phyloP scores from a whole-genome alignment of 176 grass and related monocot species.

The Secale cereale region DNA sequence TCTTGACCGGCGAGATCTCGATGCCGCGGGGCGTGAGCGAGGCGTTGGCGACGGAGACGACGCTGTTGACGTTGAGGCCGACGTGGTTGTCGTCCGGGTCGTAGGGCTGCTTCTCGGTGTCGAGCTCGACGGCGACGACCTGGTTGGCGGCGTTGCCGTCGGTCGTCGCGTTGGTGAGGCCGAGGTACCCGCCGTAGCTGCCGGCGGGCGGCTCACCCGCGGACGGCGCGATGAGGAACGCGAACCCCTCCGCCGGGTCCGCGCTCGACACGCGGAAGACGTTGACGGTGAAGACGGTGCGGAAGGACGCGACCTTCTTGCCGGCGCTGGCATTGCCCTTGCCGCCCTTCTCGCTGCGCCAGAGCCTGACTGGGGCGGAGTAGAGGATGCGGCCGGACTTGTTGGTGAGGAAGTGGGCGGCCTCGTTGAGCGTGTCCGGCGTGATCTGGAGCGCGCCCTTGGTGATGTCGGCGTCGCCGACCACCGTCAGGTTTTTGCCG shows the following conservation, averaged over 20 bases:
- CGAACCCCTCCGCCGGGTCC: slow-evolving; percentile 65
- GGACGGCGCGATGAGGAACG: slow-evolving; percentile 59
- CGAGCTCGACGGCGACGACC: slow-evolving; percentile 84
- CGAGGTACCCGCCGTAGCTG: slow-evolving; percentile 53
- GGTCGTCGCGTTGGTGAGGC: slow-evolving; percentile 55
- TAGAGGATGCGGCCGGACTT: slow-evolving; percentile 70
- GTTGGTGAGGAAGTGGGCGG: slow-evolving; percentile 34
- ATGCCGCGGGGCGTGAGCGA: slow-evolving; percentile 43
- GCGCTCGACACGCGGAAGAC: slow-evolving; percentile 22
- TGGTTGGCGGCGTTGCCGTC: slow-evolving; percentile 51
- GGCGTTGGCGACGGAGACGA: slow-evolving; percentile 44
- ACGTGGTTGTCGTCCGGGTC: slow-evolving; percentile 87
- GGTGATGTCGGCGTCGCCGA: slow-evolving; percentile 33
- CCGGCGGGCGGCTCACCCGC: slow-evolving; percentile 23
- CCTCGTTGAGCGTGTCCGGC: slow-evolving; percentile 43
- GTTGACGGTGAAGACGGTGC: slow-evolving; percentile 68
- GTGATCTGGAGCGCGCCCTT: slow-evolving; percentile 78
- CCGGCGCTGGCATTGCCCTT: background rate
- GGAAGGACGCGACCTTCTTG: slow-evolving; percentile 58
- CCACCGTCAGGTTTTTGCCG: slow-evolving; percentile 33
- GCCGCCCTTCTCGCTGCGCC: slow-evolving; percentile 17
- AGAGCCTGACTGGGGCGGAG: slow-evolving; percentile 40
- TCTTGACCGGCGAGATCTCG: slow-evolving; percentile 41
- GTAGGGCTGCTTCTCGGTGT: slow-evolving; percentile 65
- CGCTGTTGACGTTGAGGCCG: slow-evolving; percentile 76